A percentile compares a stretch with the other conserved stretches of the same genome.
Evolutionary conservation across 1,284 basidiomycete genomes (phyloP).

Genomic region (Papiliotrema fonsecae): DNA sequence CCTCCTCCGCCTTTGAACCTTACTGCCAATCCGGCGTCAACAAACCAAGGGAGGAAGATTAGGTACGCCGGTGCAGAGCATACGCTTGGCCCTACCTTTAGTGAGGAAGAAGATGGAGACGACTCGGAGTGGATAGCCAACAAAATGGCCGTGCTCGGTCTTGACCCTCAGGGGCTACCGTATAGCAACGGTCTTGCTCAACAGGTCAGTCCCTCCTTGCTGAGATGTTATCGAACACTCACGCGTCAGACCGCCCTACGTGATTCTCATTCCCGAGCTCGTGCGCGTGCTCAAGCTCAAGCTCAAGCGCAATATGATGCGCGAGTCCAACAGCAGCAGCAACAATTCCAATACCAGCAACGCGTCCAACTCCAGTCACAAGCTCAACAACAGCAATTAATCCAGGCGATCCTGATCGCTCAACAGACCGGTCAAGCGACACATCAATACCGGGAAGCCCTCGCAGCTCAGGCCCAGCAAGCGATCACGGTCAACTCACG

Average conservation of each 20-base stretch:
- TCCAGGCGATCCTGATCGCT: neutral
- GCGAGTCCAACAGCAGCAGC: slow-evolving; percentile 8
- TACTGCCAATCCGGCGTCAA: slow-evolving; percentile 12
- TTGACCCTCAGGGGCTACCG: slow-evolving; percentile 21
- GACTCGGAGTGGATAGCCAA: slow-evolving; percentile 40
- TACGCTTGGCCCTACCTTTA: slow-evolving; percentile 40
- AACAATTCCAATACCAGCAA: slow-evolving; percentile 16
- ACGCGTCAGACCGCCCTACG: neutral
- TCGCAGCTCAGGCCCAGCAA: neutral
- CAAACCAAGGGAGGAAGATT: slow-evolving; percentile 9
- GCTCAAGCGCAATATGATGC: slow-evolving; percentile 7
- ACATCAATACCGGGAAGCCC: slow-evolving; percentile 1
- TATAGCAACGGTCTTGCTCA: too few species aligned
- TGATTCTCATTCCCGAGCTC: slow-evolving; percentile 2
- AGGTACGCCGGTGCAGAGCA: slow-evolving; percentile 33
- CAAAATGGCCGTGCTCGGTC: slow-evolving; percentile 33
- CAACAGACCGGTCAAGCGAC: neutral
- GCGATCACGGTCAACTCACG: neutral
- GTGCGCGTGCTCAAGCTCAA: slow-evolving; percentile 7
- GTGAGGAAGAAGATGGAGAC: slow-evolving; percentile 43
- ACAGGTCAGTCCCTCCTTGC: slow-evolving; percentile 8
- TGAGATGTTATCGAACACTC: neutral
- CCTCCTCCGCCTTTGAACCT: slow-evolving; percentile 16
- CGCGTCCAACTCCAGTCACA: slow-evolving; percentile 7
- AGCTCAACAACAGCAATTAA: neutral